phyloP scores from a whole-genome alignment of 2,329 filamentous ascomycete species.

The Venturia effusa region DNA sequence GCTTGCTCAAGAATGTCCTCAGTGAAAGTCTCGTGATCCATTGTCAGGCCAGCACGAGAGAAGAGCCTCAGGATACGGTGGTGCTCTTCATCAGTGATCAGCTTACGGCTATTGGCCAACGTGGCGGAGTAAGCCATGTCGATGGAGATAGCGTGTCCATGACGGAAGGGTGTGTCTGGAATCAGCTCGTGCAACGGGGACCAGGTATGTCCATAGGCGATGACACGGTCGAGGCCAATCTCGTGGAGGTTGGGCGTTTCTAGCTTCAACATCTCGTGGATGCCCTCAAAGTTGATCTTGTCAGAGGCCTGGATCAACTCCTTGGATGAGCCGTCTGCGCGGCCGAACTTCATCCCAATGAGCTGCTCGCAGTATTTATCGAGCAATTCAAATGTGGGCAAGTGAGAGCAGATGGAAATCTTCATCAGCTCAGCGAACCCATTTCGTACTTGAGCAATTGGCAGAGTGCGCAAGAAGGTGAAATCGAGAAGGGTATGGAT shows the following conservation, averaged over 20 bases:
- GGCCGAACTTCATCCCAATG: constrained; percentile 54
- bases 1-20: constrained; percentile 53
- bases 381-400: constrained; percentile 54
- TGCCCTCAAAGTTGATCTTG: constrained; percentile 56
- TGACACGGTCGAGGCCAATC: constrained; percentile 60
- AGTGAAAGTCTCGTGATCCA: constrained; percentile 60
- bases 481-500: constrained; percentile 65
- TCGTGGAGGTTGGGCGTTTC: constrained; percentile 66
- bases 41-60: constrained; percentile 58
- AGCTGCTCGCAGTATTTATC: constrained; percentile 60
- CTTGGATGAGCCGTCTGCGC: constrained; percentile 42
- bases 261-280: constrained; percentile 62
- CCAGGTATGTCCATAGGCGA: constrained; percentile 67
- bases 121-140: constrained; percentile 69
- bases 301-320: constrained; percentile 53
- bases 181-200: constrained; percentile 62
- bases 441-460: constrained; percentile 57
- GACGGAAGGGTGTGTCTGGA: constrained; percentile 56
- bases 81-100: constrained; percentile 51
- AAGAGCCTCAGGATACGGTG: constrained; percentile 54
- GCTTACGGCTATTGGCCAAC: constrained; percentile 50
- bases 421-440: constrained; percentile 68
- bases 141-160: constrained; percentile 64
- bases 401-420: constrained; percentile 60
- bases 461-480: constrained; percentile 57